A percentile compares a stretch with the other conserved stretches of the same genome.
These are phyloP conservation scores for Calonectria honghensis DNA, from an alignment of 2,329 filamentous ascomycete species.

Conservation along the genomic window DNA sequence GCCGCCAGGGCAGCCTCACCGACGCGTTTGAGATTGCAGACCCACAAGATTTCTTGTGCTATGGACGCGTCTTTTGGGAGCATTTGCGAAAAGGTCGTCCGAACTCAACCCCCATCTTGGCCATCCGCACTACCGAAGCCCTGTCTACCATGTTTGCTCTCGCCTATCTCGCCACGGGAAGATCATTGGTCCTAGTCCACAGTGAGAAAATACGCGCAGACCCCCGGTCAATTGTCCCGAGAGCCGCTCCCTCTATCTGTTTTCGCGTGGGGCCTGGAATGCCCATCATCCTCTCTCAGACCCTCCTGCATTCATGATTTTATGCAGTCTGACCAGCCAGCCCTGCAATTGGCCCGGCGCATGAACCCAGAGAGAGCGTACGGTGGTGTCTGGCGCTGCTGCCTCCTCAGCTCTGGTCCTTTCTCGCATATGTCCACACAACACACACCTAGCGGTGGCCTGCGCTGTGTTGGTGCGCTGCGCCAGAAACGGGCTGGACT, in stretches of 20 bases:
- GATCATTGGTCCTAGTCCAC: conserved; percentile 47
- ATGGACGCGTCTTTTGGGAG: conserved; percentile 36
- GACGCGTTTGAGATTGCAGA: conserved; percentile 51
- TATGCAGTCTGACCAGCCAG: conserved; percentile 37
- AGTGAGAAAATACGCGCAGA: conserved; percentile 45
- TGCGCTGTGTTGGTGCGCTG: conserved; percentile 20
- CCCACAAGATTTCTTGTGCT: conserved; percentile 30
- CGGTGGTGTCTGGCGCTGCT: conserved; percentile 23
- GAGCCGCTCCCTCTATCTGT: conserved; percentile 12
- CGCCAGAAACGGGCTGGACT: conserved; percentile 19
- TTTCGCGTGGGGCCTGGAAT: conserved; percentile 30
- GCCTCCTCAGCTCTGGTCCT: conserved; percentile 30
- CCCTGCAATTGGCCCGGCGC: conserved; percentile 43
- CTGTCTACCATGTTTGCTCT: conserved; percentile 44
- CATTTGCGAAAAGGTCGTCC: conserved; percentile 17
- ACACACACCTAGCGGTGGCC: conserved; percentile 23
- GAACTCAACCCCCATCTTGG: conserved; percentile 39
- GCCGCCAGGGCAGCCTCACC: conserved; percentile 50
- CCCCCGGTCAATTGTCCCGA: conserved; percentile 40
- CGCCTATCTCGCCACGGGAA: conserved; percentile 55
- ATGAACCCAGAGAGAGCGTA: conserved; percentile 27
- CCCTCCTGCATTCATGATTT: conserved; percentile 27
- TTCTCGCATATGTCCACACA: conserved; percentile 12
- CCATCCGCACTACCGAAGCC: conserved; percentile 26
- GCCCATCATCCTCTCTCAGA: conserved; percentile 13